Conservation (phyloP, 371 early-diverging fungal species). For the Actinomucor elegans region DNA sequence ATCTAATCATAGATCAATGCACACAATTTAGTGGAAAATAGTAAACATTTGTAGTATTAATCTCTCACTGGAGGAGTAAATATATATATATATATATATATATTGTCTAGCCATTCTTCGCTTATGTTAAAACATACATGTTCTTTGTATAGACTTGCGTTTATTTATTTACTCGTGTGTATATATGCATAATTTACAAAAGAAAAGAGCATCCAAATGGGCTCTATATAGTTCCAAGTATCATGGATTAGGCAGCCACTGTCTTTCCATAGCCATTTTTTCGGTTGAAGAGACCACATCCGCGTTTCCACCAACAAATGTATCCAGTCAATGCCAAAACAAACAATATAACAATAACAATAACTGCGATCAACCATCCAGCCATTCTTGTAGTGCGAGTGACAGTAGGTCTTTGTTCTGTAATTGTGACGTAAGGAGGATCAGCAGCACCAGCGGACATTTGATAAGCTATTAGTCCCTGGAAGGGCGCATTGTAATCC, state of each 20-base stretch:
- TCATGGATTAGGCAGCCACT: conserved; percentile 1
- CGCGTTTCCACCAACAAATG: conserved; percentile 24
- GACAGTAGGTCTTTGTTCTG: conserved; percentile 34
- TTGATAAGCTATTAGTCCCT: conserved; percentile 60
- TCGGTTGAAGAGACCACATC: conserved; percentile 5
- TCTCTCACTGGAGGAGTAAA: too few species aligned
- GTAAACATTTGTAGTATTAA: too few species aligned
- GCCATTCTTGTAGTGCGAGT: conserved; percentile 9
- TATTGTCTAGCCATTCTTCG: too few species aligned
- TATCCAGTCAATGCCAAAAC: conserved; percentile 10
- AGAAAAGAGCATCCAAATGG: too few species aligned
- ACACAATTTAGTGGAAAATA: too few species aligned
- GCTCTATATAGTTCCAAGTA: too few species aligned
- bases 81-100: too few species aligned
- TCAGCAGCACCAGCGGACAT: conserved; percentile 41
- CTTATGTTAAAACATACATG: too few species aligned
- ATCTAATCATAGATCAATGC: too few species aligned
- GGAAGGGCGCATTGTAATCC: conserved; percentile 69
- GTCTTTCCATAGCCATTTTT: conserved; percentile 1
- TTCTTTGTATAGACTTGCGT: too few species aligned
- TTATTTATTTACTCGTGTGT: too few species aligned
- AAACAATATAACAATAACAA: conserved; percentile 39
- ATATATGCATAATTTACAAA: too few species aligned
- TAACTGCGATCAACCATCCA: conserved; percentile 52
- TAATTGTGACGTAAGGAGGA: conserved; percentile 57